These are phyloP conservation scores for Scenedesmus sp. DNA, from an alignment of 163 green algal species.

Conservation along the genomic window DNA sequence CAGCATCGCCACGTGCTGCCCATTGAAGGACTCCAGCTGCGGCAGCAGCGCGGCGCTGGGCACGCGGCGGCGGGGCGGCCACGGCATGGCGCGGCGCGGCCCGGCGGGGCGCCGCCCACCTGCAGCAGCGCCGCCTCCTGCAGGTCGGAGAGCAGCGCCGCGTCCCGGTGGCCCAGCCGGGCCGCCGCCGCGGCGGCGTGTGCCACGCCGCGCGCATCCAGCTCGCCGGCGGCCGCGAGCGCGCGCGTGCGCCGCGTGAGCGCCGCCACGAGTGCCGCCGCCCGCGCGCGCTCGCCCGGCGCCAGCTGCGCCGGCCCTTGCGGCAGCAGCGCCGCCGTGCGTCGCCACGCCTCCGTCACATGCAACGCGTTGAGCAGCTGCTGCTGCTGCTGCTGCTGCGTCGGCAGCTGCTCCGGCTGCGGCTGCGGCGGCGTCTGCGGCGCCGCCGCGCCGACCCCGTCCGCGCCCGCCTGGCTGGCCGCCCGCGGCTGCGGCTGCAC, in stretches of 20 bases:
- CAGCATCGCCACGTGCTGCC: constrained; percentile 29
- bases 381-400: constrained; percentile 19
- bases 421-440: background rate
- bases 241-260: background rate
- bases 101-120: too few species aligned
- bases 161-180: constrained; percentile 30
- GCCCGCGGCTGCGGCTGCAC: background rate
- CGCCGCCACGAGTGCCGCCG: background rate
- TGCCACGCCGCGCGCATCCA: constrained; percentile 24
- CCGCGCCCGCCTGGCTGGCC: background rate
- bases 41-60: too few species aligned
- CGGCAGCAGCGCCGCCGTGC: constrained; percentile 3
- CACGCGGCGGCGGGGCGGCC: too few species aligned
- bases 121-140: constrained; percentile 15
- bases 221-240: background rate
- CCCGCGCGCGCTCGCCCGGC: background rate
- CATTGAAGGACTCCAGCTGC: constrained; percentile 2
- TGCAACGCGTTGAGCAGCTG: constrained; percentile 25
- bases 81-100: too few species aligned
- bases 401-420: background rate
- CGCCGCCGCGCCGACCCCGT: too few species aligned
- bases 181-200: background rate
- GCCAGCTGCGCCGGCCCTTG: background rate
- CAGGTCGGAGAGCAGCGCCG: constrained; percentile 7
- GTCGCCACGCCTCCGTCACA: constrained; percentile 19